A percentile compares a stretch with the other conserved stretches of the same genome.
Evolutionary conservation across 345 rosid species (phyloP).

Genomic region (Geranium brycei): DNA sequence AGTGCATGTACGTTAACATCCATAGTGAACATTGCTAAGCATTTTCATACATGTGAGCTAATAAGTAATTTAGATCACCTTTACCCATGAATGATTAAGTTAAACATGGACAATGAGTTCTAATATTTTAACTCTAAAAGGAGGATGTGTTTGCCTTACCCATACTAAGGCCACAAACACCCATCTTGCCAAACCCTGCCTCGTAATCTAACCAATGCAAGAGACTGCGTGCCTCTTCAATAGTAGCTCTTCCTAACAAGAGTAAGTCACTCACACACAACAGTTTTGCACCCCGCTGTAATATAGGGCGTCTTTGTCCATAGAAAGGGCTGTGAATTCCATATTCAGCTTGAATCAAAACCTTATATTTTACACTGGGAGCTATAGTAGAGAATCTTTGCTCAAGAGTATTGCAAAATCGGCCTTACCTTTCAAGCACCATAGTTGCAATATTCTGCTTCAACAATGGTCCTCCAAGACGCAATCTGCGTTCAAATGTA

Average conservation of each 20-base stretch:
- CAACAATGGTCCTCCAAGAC: constrained; percentile 83
- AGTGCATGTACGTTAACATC: too few relatives aligned
- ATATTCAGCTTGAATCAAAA: constrained; percentile 20
- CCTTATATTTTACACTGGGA: neutral
- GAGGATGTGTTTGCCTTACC: constrained; percentile 32
- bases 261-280: constrained; percentile 95
- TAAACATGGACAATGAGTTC: too few relatives aligned
- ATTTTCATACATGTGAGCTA: too few relatives aligned
- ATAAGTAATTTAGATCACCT: too few relatives aligned
- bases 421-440: constrained; percentile 82
- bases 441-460: constrained; percentile 87
- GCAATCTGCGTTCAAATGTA: constrained; percentile 72
- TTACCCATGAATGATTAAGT: too few relatives aligned
- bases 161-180: constrained; percentile 97
- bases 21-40: too few relatives aligned
- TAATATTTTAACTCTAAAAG: too few relatives aligned
- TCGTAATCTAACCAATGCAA: constrained; percentile 73
- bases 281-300: constrained; percentile 78
- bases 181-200: constrained; percentile 91
- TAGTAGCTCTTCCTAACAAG: constrained; percentile 80
- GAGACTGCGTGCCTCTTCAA: constrained; percentile 86
- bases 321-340: constrained; percentile 75
- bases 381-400: neutral
- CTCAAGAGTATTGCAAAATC: too few relatives aligned
- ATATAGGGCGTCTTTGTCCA: constrained; percentile 81